Evolutionary conservation across 495 filamentous ascomycete species (phyloP), one percentile per base, ranked within the genome.

Genomic region (Zalerion maritima): DNA sequence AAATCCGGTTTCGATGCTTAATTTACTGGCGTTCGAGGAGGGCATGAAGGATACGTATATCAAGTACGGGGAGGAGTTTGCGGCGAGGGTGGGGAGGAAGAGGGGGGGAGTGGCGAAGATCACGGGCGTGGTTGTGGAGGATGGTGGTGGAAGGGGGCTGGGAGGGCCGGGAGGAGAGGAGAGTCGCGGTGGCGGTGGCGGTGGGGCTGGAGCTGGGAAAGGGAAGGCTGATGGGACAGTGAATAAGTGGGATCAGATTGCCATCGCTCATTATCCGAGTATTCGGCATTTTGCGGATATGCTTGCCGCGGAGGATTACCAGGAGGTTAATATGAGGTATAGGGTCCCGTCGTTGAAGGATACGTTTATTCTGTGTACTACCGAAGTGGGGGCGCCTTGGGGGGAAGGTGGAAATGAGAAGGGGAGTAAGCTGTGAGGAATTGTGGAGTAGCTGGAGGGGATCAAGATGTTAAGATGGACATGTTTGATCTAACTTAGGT

Each of bases 261-360:
- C 73, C 4, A 49, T 76, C 26, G 73, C 73, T 41, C 72, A 78
- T 55, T 78, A 78, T 49, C 73, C 74, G 6, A 70, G 59, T 24
- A 59, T 77, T 21, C 31, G 39, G 24, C 73, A 79, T 47, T 78
- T 78, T 41, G 65, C 60, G 32, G 67, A 71, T 43, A 79, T 77
- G 73, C 41, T 70, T n/a, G 65, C 49, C 6, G 60, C 61, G 18
- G 57, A 60, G 34, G 72, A 76, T 46, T 78, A 78, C 49, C 73
- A 79, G 52, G 58, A 54, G 11, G 67, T 67, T 6, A 78, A 78
- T 54, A 52, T 59, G 38, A 54, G 50, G 44, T 59, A 62, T 44
- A 45, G 73, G 25, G 44, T 75, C 23, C 54, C 54, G 37, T 60
- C 64, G 31, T 54, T 78, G 35, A 62, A 57, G 35, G 73, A 78